Conservation (phyloP, 345 rosid genomes). For the Boechera stricta region DNA sequence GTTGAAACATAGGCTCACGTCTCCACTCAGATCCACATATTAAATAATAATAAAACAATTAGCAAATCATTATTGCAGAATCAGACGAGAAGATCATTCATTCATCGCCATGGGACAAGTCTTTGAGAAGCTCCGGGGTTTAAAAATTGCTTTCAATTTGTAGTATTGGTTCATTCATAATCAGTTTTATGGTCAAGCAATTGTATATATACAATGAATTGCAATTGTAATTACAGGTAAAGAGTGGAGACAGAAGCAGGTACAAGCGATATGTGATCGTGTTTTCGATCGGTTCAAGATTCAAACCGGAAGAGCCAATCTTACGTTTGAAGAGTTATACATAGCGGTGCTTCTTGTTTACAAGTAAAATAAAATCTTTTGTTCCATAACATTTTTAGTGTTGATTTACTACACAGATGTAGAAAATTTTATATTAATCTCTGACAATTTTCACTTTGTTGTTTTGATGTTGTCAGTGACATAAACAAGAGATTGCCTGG, state of each 20-base stretch:
- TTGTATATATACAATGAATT: neutral
- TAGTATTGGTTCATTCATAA: neutral
- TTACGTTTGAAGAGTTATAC: constrained; percentile 83
- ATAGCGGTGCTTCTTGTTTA: constrained; percentile 84
- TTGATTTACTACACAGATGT: neutral
- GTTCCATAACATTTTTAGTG: neutral
- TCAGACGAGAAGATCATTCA: constrained; percentile 5
- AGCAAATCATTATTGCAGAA: neutral
- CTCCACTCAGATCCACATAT: constrained; percentile 2
- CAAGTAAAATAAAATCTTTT: constrained; percentile 57
- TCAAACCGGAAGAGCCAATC: constrained; percentile 59
- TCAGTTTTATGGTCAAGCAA: neutral
- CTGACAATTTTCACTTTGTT: neutral
- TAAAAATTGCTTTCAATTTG: neutral
- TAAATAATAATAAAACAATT: neutral
- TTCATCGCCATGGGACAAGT: constrained; percentile 72
- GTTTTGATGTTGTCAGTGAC: constrained; percentile 55
- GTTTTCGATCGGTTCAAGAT: constrained; percentile 60
- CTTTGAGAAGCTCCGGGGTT: constrained; percentile 71
- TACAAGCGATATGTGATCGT: constrained; percentile 66
- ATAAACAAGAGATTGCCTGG: constrained; percentile 90
- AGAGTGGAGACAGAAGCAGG: constrained; percentile 79
- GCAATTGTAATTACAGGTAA: constrained; percentile 57
- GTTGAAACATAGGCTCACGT: constrained; percentile 5
- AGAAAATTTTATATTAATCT: neutral